Evolutionary conservation across 202 grass and related monocot genomes (phyloP).

Genomic region (Alloteropsis angusta): DNA sequence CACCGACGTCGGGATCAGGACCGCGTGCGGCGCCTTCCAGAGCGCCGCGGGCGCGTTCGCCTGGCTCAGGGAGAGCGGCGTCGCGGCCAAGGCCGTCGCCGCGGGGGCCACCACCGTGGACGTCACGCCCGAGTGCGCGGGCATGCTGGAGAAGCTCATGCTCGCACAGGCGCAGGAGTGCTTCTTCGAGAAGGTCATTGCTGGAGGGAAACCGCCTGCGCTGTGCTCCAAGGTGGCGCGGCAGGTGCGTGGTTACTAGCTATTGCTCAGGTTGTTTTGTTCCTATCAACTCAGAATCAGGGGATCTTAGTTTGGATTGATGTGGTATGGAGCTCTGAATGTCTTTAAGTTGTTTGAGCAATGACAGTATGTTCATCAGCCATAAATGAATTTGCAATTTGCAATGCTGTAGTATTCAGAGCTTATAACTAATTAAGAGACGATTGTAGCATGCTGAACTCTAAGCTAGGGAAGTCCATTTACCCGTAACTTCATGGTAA

Average conservation of each 20-base stretch:
- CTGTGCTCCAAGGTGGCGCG: constrained; percentile 74
- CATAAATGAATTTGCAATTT: constrained; percentile 10
- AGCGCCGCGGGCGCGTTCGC: constrained; percentile 55
- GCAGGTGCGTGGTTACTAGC: constrained; percentile 44
- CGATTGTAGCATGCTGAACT: not conserved
- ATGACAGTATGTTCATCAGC: not conserved
- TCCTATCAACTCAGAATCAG: not conserved
- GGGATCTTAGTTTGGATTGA: not conserved
- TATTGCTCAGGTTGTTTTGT: not conserved
- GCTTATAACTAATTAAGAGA: constrained; percentile 11
- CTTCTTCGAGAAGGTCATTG: constrained; percentile 75
- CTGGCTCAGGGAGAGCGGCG: constrained; percentile 55
- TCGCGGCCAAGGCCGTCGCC: constrained; percentile 40
- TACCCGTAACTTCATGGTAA: not conserved
- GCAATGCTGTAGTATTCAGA: not conserved
- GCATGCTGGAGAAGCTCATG: constrained; percentile 86
- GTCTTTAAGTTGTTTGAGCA: not conserved
- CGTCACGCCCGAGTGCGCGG: constrained; percentile 60
- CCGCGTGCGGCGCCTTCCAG: constrained; percentile 66
- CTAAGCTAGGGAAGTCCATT: not conserved
- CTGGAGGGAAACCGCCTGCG: constrained; percentile 39
- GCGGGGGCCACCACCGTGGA: constrained; percentile 52
- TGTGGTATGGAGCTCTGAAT: not conserved
- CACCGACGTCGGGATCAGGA: constrained; percentile 56
- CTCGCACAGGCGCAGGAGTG: constrained; percentile 87